phyloP scores from a whole-genome alignment of 2,329 filamentous ascomycete species.

The Coniochaeta prunicola region DNA sequence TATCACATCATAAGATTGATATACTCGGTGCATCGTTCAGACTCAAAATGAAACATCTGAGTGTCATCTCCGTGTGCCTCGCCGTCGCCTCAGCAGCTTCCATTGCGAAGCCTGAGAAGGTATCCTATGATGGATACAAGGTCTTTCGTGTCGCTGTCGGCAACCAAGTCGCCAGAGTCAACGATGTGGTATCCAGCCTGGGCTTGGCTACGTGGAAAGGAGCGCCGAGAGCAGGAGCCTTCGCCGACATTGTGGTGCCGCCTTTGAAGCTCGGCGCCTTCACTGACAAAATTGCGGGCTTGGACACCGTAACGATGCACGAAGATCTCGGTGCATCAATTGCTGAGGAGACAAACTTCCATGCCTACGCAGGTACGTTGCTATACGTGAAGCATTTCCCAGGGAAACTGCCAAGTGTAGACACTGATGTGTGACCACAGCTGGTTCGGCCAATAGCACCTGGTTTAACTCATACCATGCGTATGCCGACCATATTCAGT shows the following conservation, averaged over 20 bases:
- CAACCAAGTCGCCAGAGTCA: conserved; percentile 22
- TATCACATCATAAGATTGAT: too few species aligned
- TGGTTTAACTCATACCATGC: conserved; percentile 49
- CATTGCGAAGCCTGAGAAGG: conserved; percentile 6
- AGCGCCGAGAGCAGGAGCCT: conserved; percentile 22
- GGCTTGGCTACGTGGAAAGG: conserved; percentile 30
- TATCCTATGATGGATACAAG: conserved; percentile 36
- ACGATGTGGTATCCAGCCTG: conserved; percentile 24
- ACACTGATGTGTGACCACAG: conserved; percentile 5
- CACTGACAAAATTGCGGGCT: conserved; percentile 18
- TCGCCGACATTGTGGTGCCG: conserved; percentile 33
- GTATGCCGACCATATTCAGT: conserved; percentile 43
- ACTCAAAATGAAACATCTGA: conserved; percentile 12
- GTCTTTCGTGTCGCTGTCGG: conserved; percentile 34
- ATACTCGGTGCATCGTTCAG: neutral
- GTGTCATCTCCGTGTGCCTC: conserved; percentile 5
- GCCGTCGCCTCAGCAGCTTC: conserved; percentile 11
- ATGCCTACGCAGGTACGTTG: conserved; percentile 21
- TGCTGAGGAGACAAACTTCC: conserved; percentile 22
- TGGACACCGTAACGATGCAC: conserved; percentile 28
- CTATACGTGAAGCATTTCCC: neutral
- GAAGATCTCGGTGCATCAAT: conserved; percentile 31
- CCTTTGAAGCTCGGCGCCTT: conserved; percentile 26
- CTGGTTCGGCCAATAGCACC: conserved; percentile 21
- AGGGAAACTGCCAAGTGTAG: neutral